These are phyloP conservation scores for Aspergillus bombycis DNA, from an alignment of 2,329 filamentous ascomycete genomes.

Conservation along the genomic window DNA sequence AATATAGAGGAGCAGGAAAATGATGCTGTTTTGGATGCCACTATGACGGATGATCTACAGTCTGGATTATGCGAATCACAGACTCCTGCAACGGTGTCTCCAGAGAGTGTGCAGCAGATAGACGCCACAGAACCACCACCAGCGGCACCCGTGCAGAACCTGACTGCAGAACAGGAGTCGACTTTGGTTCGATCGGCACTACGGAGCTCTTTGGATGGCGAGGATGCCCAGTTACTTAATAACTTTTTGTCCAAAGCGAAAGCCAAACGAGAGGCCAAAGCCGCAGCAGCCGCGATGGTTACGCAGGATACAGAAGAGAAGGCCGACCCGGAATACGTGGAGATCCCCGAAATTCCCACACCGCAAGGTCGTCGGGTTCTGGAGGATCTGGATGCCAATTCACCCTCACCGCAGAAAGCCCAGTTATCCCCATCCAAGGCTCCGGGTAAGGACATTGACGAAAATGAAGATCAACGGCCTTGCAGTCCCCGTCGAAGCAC, in stretches of 20 bases:
- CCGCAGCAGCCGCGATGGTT: conserved; percentile 23
- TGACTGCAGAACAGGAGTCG: conserved; percentile 36
- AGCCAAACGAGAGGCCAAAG: conserved; percentile 45
- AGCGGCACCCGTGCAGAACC: conserved; percentile 25
- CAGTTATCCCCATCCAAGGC: conserved; percentile 34
- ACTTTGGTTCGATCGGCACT: conserved; percentile 41
- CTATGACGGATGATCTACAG: conserved; percentile 17
- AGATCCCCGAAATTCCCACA: conserved; percentile 26
- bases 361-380: conserved; percentile 39
- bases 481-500: conserved; percentile 43
- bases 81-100: background rate
- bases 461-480: conserved; percentile 20
- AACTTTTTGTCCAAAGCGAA: conserved; percentile 46
- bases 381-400: conserved; percentile 43
- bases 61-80: conserved; percentile 3
- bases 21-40: conserved; percentile 13
- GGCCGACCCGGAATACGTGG: conserved; percentile 17
- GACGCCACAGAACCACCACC: conserved; percentile 6
- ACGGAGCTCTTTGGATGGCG: conserved; percentile 41
- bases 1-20: conserved; percentile 5
- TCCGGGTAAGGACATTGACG: conserved; percentile 15
- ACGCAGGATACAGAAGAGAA: conserved; percentile 24
- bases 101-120: background rate
- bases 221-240: conserved; percentile 44
- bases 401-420: conserved; percentile 40